These are phyloP conservation scores for Penicillium rolfsii DNA, from an alignment of 2,329 filamentous ascomycete genomes.

Conservation along the genomic window DNA sequence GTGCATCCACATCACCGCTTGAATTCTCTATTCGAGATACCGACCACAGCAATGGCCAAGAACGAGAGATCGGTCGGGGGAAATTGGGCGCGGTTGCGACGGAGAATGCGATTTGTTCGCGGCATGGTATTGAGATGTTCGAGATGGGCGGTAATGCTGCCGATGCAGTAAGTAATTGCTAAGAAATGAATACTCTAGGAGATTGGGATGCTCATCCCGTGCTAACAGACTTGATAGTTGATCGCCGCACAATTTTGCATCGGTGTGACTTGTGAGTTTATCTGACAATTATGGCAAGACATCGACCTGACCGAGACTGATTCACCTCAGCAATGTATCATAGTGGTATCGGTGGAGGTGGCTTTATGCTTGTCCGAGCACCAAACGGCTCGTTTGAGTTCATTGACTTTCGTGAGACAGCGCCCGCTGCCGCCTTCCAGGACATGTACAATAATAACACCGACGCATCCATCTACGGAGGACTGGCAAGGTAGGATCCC, in stretches of 20 bases:
- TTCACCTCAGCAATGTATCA: conserved; percentile 67
- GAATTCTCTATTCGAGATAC: conserved; percentile 13
- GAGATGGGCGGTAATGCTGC: conserved; percentile 70
- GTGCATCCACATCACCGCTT: conserved; percentile 28
- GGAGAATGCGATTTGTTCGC: conserved; percentile 69
- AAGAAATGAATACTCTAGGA: background rate
- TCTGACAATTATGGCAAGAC: background rate
- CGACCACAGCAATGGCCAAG: conserved; percentile 18
- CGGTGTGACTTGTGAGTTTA: conserved; percentile 63
- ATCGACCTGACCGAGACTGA: conserved; percentile 1
- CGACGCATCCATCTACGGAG: conserved; percentile 68
- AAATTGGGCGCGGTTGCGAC: conserved; percentile 68
- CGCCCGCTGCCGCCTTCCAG: conserved; percentile 76
- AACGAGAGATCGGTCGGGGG: conserved; percentile 36
- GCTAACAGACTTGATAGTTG: conserved; percentile 46
- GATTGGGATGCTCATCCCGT: background rate
- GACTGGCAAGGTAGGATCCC: conserved; percentile 62
- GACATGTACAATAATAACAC: conserved; percentile 82
- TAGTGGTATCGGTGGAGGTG: conserved; percentile 81
- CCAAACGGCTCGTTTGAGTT: conserved; percentile 77
- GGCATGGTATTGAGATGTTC: conserved; percentile 68
- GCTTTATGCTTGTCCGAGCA: conserved; percentile 81
- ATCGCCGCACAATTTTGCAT: conserved; percentile 76
- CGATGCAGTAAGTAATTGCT: conserved; percentile 61
- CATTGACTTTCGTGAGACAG: conserved; percentile 88